Evolutionary conservation across 164 flowering plant genomes (phyloP).

Genomic region (Cinnamomum chago): DNA sequence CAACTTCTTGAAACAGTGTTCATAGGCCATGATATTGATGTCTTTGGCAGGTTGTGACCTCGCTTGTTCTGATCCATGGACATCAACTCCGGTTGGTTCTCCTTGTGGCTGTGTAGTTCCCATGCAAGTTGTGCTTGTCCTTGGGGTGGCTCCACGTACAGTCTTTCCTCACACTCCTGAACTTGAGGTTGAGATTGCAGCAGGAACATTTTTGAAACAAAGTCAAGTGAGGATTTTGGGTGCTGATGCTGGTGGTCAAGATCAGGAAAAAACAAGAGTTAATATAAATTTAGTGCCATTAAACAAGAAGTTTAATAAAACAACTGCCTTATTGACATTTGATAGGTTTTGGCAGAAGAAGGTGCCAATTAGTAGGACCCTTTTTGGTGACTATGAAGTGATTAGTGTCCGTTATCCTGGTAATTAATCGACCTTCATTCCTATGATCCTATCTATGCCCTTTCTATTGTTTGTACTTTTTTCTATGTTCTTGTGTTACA

Average conservation of each 20-base stretch:
- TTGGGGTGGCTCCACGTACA: slow-evolving; percentile 61
- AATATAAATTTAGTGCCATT: slow-evolving; percentile 86
- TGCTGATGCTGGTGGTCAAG: slow-evolving; percentile 71
- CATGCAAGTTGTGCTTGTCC: slow-evolving; percentile 78
- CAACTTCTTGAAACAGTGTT: background rate
- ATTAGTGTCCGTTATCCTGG: slow-evolving; percentile 69
- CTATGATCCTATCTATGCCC: background rate
- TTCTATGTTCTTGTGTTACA: background rate
- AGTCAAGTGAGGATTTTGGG: slow-evolving; percentile 93
- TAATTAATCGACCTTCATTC: slow-evolving; percentile 17
- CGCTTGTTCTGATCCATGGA: slow-evolving; percentile 65
- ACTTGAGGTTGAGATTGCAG: slow-evolving; percentile 86
- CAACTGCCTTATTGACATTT: slow-evolving; percentile 75
- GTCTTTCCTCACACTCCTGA: slow-evolving; percentile 74
- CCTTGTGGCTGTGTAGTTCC: slow-evolving; percentile 96
- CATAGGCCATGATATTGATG: background rate
- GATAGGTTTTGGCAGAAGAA: slow-evolving; percentile 74
- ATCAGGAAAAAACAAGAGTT: slow-evolving; percentile 74
- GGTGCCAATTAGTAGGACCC: slow-evolving; percentile 59
- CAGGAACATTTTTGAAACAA: slow-evolving; percentile 75
- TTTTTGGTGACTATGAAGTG: slow-evolving; percentile 83
- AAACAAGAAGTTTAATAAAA: slow-evolving; percentile 89
- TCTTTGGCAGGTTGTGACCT: slow-evolving; percentile 68
- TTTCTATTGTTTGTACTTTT: background rate
- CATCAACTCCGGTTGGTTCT: slow-evolving; percentile 78